Base-by-base conservation (phyloP, 768 basidiomycete genomes). In the Hypsizygus marmoreus region DNA sequence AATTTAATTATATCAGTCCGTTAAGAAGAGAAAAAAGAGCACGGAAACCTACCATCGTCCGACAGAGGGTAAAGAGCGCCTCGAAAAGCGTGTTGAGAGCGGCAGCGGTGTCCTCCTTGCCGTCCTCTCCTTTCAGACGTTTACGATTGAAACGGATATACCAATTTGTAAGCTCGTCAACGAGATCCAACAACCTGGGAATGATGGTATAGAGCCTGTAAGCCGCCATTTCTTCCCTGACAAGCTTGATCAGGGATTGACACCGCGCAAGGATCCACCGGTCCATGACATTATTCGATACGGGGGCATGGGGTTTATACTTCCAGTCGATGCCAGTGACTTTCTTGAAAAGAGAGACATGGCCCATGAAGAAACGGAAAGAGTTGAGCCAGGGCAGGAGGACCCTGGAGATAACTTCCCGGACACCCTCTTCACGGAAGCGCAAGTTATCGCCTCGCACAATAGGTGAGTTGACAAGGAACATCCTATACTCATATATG, bases 141-240 rank as follows among this genome's bases (percentile, higher is more conserved):
- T 86, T 87, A 33, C 97, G 85, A 69, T 99, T 99, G 74, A 98
- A 98, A 37, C 97, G 92, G 62, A 99, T 98, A 69, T 99, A 99
- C 94, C 95, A 97, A 64, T 99, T 99, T 16, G 97, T 99, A 48
- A 98, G 76, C 66, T 98, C 97, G 55, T 95, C 92, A 23, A 99
- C 80, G 47, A 99, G 84, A 53, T 90, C 88, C 47, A 98, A 74
- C 31, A 97, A 74, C 25, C 92, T 83, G n/a, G 94, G 94, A 51
- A 97, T 92, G 72, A 99, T 89, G 53, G 93, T 98, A 70, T 98
- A 98, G 11, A 99, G 80, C 53, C 95, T 81, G 69, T 99, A 99
- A 13, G 94, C 92, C 10, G 88, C 87, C 97, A 98, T 99, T 72
- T 99, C 95, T 61, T 87, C 76, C 49, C 83, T 82, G 48, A 99